Percentiles rank a stretch among this genome's conserved stretches.
Conservation (phyloP, 345 rosid genomes). For the Diplotaxis tenuifolia region DNA sequence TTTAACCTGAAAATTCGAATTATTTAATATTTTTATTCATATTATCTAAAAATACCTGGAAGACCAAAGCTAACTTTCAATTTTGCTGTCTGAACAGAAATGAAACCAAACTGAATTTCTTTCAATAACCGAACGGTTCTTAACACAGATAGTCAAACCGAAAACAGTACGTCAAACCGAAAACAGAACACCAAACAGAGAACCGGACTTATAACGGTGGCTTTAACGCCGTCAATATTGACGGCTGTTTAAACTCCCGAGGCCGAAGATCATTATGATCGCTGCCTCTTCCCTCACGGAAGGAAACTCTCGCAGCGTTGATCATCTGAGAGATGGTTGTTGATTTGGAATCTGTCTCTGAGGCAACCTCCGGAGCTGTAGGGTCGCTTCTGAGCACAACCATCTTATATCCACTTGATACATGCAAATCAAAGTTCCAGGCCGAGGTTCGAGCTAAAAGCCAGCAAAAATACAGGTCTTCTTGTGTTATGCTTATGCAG, state of each 20-base stretch:
- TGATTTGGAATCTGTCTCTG: conserved; percentile 79
- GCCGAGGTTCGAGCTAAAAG: conserved; percentile 50
- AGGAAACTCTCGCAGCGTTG: neutral
- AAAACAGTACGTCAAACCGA: no score
- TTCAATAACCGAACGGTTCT: no score
- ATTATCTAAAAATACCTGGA: no score
- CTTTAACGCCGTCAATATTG: conserved; percentile 4
- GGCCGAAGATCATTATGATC: conserved; percentile 13
- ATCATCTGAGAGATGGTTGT: conserved; percentile 44
- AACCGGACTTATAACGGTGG: neutral
- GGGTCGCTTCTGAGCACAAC: conserved; percentile 96
- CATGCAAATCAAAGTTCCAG: neutral
- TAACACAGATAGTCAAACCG: no score
- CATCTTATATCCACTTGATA: conserved; percentile 88
- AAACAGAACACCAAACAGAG: neutral
- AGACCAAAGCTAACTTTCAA: no score
- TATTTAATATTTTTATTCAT: no score
- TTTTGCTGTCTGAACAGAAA: no score
- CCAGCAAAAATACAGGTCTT: conserved; percentile 47
- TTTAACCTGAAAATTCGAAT: no score
- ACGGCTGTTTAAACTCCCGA: conserved; percentile 22
- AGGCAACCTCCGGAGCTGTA: conserved; percentile 92
- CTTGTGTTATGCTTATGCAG: conserved; percentile 40
- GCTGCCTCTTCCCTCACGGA: neutral
- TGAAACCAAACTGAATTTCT: no score